Percentiles rank a stretch among this genome's conserved stretches.
Conservation (phyloP, 352 stramenopile genomes). For the Pilasporangium apinafurcum region DNA sequence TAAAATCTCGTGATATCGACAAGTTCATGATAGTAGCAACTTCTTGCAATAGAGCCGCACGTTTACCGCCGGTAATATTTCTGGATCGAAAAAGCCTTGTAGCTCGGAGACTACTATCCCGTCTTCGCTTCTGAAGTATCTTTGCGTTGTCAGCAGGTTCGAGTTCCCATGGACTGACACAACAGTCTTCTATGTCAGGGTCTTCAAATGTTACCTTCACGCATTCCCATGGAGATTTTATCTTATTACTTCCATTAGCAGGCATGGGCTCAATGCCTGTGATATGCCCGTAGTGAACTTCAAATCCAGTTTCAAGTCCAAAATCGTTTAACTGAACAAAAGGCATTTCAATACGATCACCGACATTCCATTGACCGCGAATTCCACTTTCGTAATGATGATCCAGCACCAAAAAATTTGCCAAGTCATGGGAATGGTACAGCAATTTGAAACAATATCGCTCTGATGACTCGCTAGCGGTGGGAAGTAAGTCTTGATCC, state of each 20-base stretch:
- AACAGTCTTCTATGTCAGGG: slow-evolving; percentile 53
- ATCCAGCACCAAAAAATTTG: slow-evolving; percentile 84
- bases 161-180: slow-evolving; percentile 77
- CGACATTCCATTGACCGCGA: slow-evolving; percentile 55
- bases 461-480: slow-evolving; percentile 23
- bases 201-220: slow-evolving; percentile 69
- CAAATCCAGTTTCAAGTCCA: slow-evolving; percentile 46
- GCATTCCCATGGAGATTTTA: slow-evolving; percentile 70
- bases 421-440: slow-evolving; percentile 73
- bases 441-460: slow-evolving; percentile 59
- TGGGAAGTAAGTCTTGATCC: slow-evolving; percentile 40
- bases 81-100: slow-evolving; percentile 42
- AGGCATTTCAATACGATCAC: slow-evolving; percentile 69
- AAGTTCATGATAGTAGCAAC: slow-evolving; percentile 59
- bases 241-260: slow-evolving; percentile 3
- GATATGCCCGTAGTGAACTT: slow-evolving; percentile 64
- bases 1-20: slow-evolving; percentile 71
- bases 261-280: slow-evolving; percentile 28
- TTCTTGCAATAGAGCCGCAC: slow-evolving; percentile 39
- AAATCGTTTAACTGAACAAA: slow-evolving; percentile 60
- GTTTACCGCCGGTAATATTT: slow-evolving; percentile 39
- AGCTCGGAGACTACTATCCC: slow-evolving; percentile 24
- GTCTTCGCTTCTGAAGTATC: slow-evolving; percentile 31
- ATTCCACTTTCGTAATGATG: slow-evolving; percentile 77
- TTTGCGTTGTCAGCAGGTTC: slow-evolving; percentile 31